A percentile compares a stretch with the other conserved stretches of the same genome.
Evolutionary conservation across 2,329 filamentous ascomycete genomes (phyloP).

Genomic region (Cladorrhinum sp.): DNA sequence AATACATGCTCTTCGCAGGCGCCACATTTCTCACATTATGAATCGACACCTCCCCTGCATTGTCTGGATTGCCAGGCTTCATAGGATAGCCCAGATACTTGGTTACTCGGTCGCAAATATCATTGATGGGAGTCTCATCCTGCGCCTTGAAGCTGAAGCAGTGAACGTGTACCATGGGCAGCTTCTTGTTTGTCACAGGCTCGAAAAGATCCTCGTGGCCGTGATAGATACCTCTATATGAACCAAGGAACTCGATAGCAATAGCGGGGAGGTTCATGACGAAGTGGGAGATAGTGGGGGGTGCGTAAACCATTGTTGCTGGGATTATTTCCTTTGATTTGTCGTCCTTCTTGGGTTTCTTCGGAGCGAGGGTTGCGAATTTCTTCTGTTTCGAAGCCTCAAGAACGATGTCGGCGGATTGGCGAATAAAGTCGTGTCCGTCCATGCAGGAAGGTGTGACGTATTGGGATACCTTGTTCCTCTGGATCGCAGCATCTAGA

Average conservation of each 20-base stretch:
- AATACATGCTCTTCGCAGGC: slow-evolving; percentile 95
- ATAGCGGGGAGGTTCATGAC: slow-evolving; percentile 96
- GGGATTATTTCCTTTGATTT: slow-evolving; percentile 15
- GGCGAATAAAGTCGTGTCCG: slow-evolving; percentile 74
- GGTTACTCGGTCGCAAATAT: slow-evolving; percentile 67
- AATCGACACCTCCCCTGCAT: slow-evolving; percentile 52
- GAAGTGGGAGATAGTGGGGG: slow-evolving; percentile 82
- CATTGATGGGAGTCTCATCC: slow-evolving; percentile 61
- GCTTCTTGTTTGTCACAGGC: slow-evolving; percentile 53
- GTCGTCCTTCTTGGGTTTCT: slow-evolving; percentile 37
- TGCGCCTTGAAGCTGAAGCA: slow-evolving; percentile 85
- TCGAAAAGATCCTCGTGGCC: slow-evolving; percentile 64
- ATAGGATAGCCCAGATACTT: slow-evolving; percentile 58
- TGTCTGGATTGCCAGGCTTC: slow-evolving; percentile 47
- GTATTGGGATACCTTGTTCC: slow-evolving; percentile 77
- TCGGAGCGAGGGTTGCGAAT: slow-evolving; percentile 52
- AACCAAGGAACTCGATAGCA: slow-evolving; percentile 75
- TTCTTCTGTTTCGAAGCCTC: slow-evolving; percentile 50
- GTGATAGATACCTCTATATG: slow-evolving; percentile 78
- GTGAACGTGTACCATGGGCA: slow-evolving; percentile 90
- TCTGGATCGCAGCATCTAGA: slow-evolving; percentile 64
- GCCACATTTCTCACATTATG: slow-evolving; percentile 81
- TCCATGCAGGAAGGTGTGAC: slow-evolving; percentile 80
- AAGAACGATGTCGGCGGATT: slow-evolving; percentile 61
- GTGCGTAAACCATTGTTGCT: slow-evolving; percentile 50